Conservation (phyloP, 2,329 filamentous ascomycete species). For the Plectosphaerella cucumerina region DNA sequence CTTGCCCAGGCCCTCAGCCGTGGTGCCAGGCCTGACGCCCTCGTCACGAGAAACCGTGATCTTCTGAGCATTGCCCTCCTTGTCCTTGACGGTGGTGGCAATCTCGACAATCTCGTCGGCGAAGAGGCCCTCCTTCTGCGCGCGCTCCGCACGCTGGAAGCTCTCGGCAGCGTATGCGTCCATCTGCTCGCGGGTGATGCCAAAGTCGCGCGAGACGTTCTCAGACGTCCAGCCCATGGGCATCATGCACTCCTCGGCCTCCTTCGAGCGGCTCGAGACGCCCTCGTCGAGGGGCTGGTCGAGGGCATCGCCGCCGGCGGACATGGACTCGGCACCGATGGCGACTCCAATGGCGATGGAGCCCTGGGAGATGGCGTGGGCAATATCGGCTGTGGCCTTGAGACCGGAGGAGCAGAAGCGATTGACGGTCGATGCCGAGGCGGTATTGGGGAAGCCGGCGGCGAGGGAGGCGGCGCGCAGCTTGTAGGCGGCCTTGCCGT, state of each 20-base stretch:
- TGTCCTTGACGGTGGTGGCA: conserved; percentile 74
- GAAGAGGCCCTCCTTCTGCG: conserved; percentile 87
- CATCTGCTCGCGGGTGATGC: conserved; percentile 73
- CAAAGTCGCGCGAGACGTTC: conserved; percentile 90
- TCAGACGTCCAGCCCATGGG: conserved; percentile 98
- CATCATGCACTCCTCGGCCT: conserved; percentile 81
- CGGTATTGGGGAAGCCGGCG: conserved; percentile 90
- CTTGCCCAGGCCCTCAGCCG: conserved; percentile 75
- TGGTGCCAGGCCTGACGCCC: conserved; percentile 87
- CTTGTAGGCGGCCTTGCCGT: conserved; percentile 85
- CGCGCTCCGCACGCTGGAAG: conserved; percentile 80
- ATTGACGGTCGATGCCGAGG: conserved; percentile 77
- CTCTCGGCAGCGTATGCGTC: conserved; percentile 85
- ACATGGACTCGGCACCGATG: conserved; percentile 87
- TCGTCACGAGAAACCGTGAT: conserved; percentile 83
- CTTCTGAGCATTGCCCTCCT: conserved; percentile 73
- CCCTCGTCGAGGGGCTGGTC: conserved; percentile 73
- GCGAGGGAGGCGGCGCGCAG: conserved; percentile 82
- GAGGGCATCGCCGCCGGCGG: conserved; percentile 63
- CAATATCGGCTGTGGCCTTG: conserved; percentile 92
- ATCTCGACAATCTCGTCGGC: conserved; percentile 94
- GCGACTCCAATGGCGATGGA: conserved; percentile 86
- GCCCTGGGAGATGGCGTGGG: conserved; percentile 75
- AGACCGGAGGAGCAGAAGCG: conserved; percentile 97
- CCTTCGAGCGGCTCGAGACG: conserved; percentile 66